These are phyloP conservation scores for Diaporthe longicolla DNA, from an alignment of 2,329 filamentous ascomycete genomes.

Conservation along the genomic window DNA sequence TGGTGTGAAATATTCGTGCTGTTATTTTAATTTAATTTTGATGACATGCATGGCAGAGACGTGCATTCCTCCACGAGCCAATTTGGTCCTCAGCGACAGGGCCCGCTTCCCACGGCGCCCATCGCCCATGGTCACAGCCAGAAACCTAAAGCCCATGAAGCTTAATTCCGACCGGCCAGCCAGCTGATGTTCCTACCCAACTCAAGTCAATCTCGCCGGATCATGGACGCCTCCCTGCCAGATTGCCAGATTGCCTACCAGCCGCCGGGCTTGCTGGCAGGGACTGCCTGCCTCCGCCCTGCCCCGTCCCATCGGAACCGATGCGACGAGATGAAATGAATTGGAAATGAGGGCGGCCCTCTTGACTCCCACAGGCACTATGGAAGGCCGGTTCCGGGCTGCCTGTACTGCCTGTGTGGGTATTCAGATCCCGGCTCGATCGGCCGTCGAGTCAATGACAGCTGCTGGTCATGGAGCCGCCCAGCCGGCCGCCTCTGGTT, in stretches of 20 bases:
- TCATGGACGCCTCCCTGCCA: constrained; percentile 7
- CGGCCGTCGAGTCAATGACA: constrained; percentile 28
- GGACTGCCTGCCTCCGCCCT: constrained; percentile 7
- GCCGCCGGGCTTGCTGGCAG: neutral
- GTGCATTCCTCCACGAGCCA: constrained; percentile 22
- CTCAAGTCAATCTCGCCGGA: constrained; percentile 17
- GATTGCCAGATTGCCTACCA: neutral
- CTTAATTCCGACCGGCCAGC: constrained; percentile 22
- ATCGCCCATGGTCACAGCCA: constrained; percentile 11
- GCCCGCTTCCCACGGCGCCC: neutral
- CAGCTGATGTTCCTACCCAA: constrained; percentile 5
- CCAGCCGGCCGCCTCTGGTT: neutral
- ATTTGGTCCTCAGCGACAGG: constrained; percentile 16
- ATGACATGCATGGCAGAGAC: constrained; percentile 25
- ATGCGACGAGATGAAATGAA: constrained; percentile 21
- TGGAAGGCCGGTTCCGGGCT: constrained; percentile 21
- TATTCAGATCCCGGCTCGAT: constrained; percentile 13
- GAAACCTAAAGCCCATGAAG: constrained; percentile 29
- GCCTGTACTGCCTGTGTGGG: constrained; percentile 12
- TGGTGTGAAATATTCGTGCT: neutral
- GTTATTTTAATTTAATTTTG: constrained; percentile 24
- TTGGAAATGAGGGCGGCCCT: neutral
- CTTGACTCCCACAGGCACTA: constrained; percentile 9
- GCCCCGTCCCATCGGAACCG: constrained; percentile 26
- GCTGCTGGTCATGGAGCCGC: neutral